Evolutionary conservation across 768 basidiomycete genomes (phyloP).

Genomic region (Mycena leptocephala): DNA sequence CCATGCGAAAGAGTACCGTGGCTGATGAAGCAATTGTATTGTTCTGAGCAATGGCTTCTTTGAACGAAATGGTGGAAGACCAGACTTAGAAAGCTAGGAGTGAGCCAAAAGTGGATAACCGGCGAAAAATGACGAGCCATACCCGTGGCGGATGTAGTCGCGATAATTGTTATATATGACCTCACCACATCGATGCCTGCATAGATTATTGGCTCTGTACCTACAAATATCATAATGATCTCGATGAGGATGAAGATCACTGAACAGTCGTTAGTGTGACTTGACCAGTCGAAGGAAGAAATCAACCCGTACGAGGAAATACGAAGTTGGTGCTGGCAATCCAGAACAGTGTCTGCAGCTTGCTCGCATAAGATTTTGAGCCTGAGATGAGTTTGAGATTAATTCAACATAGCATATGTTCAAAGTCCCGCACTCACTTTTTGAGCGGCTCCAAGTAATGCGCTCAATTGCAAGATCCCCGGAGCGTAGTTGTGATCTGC

Average conservation of each 20-base stretch:
- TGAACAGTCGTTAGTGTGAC: neutral
- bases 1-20: too few species aligned
- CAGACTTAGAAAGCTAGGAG: neutral
- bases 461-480: neutral
- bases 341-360: neutral
- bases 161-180: neutral
- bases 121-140: neutral
- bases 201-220: neutral
- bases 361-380: neutral
- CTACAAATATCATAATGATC: neutral
- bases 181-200: neutral
- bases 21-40: neutral
- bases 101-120: neutral
- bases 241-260: neutral
- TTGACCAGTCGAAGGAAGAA: neutral
- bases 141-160: neutral
- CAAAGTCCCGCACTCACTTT: neutral
- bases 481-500: neutral
- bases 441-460: neutral
- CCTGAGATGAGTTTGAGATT: neutral
- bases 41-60: neutral
- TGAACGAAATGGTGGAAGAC: neutral
- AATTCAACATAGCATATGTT: neutral
- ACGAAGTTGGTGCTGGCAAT: neutral
- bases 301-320: neutral